These are phyloP conservation scores for Ochetophila trinervis DNA, from an alignment of 306 rosid species.

Conservation along the genomic window DNA sequence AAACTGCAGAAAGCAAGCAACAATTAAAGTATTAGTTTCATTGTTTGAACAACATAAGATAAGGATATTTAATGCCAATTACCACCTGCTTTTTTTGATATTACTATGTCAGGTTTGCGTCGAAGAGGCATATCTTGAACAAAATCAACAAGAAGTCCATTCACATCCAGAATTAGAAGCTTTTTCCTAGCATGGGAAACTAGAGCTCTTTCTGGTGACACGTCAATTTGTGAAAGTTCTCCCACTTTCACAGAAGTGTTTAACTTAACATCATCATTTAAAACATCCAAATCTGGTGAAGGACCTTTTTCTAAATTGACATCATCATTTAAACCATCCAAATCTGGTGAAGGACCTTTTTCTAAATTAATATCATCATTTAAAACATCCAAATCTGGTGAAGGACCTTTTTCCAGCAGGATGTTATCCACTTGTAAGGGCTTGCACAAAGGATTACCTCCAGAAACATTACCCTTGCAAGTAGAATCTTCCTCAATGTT, in stretches of 20 bases:
- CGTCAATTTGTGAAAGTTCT: conserved; percentile 17
- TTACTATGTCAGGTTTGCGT: conserved; percentile 36
- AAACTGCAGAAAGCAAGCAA: conserved; percentile 49
- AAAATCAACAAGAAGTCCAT: conserved; percentile 87
- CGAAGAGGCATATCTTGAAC: conserved; percentile 25
- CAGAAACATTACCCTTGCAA: neutral
- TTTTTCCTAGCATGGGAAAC: conserved; percentile 45
- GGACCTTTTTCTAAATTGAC: conserved; percentile 30
- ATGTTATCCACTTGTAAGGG: neutral
- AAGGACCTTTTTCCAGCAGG: conserved; percentile 17
- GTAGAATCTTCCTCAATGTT: conserved; percentile 9
- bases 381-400: conserved; percentile 5
- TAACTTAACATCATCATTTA: conserved; percentile 32
- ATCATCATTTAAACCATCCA: conserved; percentile 18
- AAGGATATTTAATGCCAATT: conserved; percentile 8
- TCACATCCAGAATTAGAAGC: conserved; percentile 92
- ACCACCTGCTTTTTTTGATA: conserved; percentile 54
- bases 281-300: conserved; percentile 5
- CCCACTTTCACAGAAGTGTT: conserved; percentile 26
- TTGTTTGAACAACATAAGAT: conserved; percentile 5
- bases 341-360: conserved; percentile 17
- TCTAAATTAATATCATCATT: conserved; percentile 35
- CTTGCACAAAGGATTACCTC: neutral
- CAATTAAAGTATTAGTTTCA: conserved; percentile 28
- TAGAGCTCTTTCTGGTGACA: conserved; percentile 31